Base-by-base conservation (phyloP, 345 rosid genomes). In the Corchorus capsularis region DNA sequence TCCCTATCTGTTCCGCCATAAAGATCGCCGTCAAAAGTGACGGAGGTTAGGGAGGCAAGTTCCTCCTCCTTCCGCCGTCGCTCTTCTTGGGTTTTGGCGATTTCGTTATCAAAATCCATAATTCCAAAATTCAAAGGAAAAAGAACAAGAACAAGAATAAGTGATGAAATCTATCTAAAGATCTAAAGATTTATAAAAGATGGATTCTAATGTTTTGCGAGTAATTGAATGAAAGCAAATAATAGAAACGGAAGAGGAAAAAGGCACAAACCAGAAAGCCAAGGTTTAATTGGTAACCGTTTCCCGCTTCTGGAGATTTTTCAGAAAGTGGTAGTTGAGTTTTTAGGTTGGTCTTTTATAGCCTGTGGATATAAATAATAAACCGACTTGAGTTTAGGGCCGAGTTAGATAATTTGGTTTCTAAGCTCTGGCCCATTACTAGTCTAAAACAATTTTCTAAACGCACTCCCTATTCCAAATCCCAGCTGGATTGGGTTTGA, bases 11-110 rank as follows among this genome's bases (percentile, higher is more conserved):
- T 71, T 17, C 78, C 97, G 3, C 97, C 95, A 41, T 96, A 96
- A 22, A 96, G 90, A 72, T 96, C 97, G 22, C 87, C 85, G 75
- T 93, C 98, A 79, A 79, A 93, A 20, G 84, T 91, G 15, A 96
- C 43, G 19, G 98, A 84, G 60, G 84, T 89, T 60, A 92, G 94
- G 17, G 95, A 87, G 11, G 90, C 97, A 37, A 92, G 86, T 37
- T 93, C 94, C 65, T 92, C 87, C 83, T 96, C 97, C 85, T 87
- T 77, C 76, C 80, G 86, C 54, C 76, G 81, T 35, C 94, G 87
- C 83, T 96, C 97, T 75, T 96, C 97, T 71, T 96, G 98, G 49
- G 89, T 90, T 80, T 82, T 90, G 12, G 95, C 91, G 35, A 96
- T 96, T 82, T 96, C 97, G 20, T 84, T 80, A 81, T 93, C 98